Percentiles rank a stretch among this genome's conserved stretches.
Evolutionary conservation across 805 yeast genomes (phyloP).

Genomic region (Pichia paraexigua): DNA sequence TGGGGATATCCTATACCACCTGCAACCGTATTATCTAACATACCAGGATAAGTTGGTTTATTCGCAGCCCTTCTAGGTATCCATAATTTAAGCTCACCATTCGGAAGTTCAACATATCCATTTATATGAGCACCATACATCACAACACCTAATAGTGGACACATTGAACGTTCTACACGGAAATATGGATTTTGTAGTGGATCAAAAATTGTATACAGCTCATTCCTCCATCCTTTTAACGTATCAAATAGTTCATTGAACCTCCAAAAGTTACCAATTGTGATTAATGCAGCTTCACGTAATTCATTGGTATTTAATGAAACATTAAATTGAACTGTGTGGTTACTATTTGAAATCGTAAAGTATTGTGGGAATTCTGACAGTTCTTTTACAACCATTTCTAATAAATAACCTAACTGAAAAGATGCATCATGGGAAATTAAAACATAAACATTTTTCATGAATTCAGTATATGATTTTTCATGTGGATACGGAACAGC

Average conservation of each 20-base stretch:
- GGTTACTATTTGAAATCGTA: constrained; percentile 19
- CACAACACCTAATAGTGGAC: constrained; percentile 75
- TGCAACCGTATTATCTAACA: constrained; percentile 89
- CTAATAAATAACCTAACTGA: constrained; percentile 33
- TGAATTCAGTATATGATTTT: constrained; percentile 9
- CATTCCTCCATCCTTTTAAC: constrained; percentile 76
- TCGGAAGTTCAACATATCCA: constrained; percentile 48
- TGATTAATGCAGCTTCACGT: constrained; percentile 34
- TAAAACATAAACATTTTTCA: constrained; percentile 25
- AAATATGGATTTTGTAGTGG: constrained; percentile 52
- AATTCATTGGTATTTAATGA: constrained; percentile 31
- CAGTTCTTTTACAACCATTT: constrained; percentile 27
- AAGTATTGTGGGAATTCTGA: constrained; percentile 16
- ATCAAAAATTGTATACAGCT: constrained; percentile 64
- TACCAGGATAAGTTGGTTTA: constrained; percentile 84
- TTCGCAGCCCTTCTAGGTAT: constrained; percentile 70
- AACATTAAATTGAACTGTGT: constrained; percentile 25
- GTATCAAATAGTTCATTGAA: constrained; percentile 30
- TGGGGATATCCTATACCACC: constrained; percentile 88
- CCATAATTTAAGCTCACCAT: constrained; percentile 58
- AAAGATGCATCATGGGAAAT: constrained; percentile 30
- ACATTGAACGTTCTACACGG: constrained; percentile 69
- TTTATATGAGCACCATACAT: constrained; percentile 87
- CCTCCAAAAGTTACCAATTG: constrained; percentile 37
- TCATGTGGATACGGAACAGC: constrained; percentile 26